phyloP scores from a whole-genome alignment of 192 early-diverging fungal species.

The Coemansia sp. region DNA sequence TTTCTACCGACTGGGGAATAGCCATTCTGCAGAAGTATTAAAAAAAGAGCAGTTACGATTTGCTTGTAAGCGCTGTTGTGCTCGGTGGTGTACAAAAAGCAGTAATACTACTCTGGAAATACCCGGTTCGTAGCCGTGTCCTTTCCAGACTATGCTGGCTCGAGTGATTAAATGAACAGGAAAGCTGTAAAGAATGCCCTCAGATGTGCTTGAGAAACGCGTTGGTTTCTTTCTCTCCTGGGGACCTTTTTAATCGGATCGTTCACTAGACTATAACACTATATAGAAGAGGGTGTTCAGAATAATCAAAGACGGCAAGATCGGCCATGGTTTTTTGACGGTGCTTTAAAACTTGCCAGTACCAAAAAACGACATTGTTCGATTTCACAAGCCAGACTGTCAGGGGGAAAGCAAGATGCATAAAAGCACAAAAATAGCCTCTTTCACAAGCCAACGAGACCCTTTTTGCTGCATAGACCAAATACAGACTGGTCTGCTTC shows the following conservation, averaged over 20 bases:
- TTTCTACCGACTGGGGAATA: constrained; percentile 37
- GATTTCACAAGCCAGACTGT: constrained; percentile 4
- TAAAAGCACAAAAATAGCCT: background rate
- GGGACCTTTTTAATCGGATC: background rate
- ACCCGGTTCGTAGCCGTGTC: background rate
- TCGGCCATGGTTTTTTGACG: background rate
- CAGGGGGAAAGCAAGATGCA: background rate
- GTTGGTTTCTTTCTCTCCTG: background rate
- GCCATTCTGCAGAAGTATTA: constrained; percentile 16
- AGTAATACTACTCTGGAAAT: background rate
- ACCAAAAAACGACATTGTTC: background rate
- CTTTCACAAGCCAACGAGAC: constrained; percentile 2
- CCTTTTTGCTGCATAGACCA: background rate
- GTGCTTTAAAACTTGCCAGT: background rate
- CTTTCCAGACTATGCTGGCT: background rate
- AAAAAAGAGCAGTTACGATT: background rate
- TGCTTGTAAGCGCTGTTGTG: background rate
- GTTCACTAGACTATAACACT: background rate
- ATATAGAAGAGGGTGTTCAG: background rate
- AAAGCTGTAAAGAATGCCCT: background rate
- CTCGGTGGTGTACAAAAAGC: constrained; percentile 1
- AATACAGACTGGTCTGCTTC: background rate
- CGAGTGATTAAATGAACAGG: background rate
- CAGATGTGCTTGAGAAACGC: background rate
- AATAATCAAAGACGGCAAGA: background rate